Conservation (phyloP, 2,329 filamentous ascomycete genomes). For the Teratosphaeria gauchensis region DNA sequence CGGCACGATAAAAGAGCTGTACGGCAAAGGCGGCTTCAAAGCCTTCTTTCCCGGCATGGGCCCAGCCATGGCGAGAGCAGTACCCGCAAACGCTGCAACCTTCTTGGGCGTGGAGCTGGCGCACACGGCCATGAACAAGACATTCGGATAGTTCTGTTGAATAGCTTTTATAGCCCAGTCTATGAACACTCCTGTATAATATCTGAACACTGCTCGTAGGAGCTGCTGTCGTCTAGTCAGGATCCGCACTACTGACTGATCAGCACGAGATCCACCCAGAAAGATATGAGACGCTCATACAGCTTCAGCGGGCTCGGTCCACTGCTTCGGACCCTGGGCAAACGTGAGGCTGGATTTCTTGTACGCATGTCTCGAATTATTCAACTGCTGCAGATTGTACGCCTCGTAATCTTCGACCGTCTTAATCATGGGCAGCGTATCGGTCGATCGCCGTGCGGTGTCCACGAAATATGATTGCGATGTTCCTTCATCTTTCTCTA, state of each 20-base stretch:
- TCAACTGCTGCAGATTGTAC: slow-evolving; percentile 8
- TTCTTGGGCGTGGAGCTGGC: slow-evolving; percentile 81
- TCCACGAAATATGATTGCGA: neutral
- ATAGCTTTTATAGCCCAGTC: neutral
- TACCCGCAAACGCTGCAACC: slow-evolving; percentile 92
- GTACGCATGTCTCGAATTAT: slow-evolving; percentile 4
- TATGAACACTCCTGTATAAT: neutral
- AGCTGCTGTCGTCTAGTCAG: neutral
- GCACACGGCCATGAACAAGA: slow-evolving; percentile 71
- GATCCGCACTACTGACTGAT: neutral
- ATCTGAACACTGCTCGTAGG: neutral
- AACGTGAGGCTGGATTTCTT: neutral
- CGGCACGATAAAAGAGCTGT: slow-evolving; percentile 72
- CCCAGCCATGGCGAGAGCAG: slow-evolving; percentile 81
- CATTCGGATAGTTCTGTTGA: slow-evolving; percentile 40
- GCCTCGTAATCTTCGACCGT: slow-evolving; percentile 13
- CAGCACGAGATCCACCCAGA: neutral
- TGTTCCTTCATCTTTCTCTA: neutral
- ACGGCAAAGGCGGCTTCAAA: slow-evolving; percentile 69
- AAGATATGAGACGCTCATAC: neutral
- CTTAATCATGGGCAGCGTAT: slow-evolving; percentile 43
- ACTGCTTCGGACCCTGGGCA: neutral
- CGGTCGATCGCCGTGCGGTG: slow-evolving; percentile 31
- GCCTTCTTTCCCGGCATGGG: slow-evolving; percentile 97
- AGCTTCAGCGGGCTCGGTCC: neutral